These are phyloP conservation scores for Glomus cerebriforme DNA, from an alignment of 192 early-diverging fungal species.

Conservation along the genomic window DNA sequence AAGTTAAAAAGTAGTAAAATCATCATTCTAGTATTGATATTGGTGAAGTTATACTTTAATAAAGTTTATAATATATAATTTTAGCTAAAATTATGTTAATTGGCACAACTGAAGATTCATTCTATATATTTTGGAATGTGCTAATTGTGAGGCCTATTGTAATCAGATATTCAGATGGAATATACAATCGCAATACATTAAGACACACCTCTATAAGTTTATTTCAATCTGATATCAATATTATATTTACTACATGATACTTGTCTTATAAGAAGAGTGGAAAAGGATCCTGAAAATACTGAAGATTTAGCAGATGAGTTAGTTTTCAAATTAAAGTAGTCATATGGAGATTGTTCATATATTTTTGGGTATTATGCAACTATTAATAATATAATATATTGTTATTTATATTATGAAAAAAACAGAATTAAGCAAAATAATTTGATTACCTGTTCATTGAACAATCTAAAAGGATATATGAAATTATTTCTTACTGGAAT, in stretches of 20 bases:
- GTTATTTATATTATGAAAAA: constrained; percentile 11
- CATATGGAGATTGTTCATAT: constrained; percentile 22
- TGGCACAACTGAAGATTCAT: constrained; percentile 1
- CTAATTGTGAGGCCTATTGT: constrained; percentile 9
- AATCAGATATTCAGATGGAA: background rate
- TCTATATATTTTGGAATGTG: constrained; percentile 8
- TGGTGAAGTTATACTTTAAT: too few relatives aligned
- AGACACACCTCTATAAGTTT: background rate
- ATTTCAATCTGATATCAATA: constrained; percentile 5
- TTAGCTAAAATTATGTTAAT: too few relatives aligned
- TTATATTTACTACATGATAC: constrained; percentile 2
- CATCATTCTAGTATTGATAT: too few relatives aligned
- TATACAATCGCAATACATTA: background rate
- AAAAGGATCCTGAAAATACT: background rate
- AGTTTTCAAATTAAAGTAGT: constrained; percentile 10
- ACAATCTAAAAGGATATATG: constrained; percentile 1
- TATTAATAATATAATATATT: background rate
- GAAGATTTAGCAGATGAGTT: constrained; percentile 1
- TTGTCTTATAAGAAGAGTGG: constrained; percentile 20
- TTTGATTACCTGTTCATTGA: background rate
- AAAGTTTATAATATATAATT: too few relatives aligned
- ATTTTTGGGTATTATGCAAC: constrained; percentile 26
- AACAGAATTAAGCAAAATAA: background rate
- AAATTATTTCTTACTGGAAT: constrained; percentile 22
- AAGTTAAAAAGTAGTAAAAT: too few relatives aligned